A percentile compares a stretch with the other conserved stretches of the same genome.
Evolutionary conservation across 2,329 filamentous ascomycete species (phyloP).

Genomic region (Zasmidium angulare): DNA sequence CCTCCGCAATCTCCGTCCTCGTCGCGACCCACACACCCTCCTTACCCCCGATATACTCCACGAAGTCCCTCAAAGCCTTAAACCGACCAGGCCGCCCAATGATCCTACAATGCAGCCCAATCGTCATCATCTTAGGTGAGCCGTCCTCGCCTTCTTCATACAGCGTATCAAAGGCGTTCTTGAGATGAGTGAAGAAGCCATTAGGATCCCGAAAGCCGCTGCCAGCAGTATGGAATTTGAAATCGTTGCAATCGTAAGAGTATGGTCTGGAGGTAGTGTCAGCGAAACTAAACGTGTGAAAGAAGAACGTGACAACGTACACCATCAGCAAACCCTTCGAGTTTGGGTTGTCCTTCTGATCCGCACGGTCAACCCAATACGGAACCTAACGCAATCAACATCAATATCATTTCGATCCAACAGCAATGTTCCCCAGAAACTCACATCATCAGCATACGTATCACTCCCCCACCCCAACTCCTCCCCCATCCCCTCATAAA

Average conservation of each 20-base stretch:
- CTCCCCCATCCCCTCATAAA: constrained; percentile 55
- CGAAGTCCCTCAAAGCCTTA: constrained; percentile 52
- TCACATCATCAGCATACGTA: constrained; percentile 53
- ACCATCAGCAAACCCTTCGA: constrained; percentile 55
- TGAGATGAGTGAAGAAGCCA: constrained; percentile 49
- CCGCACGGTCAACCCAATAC: constrained; percentile 55
- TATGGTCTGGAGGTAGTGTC: constrained; percentile 9
- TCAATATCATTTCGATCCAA: too few relatives aligned
- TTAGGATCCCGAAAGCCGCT: constrained; percentile 48
- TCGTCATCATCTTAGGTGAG: constrained; percentile 59
- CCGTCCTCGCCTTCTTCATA: constrained; percentile 54
- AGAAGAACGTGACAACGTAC: too few relatives aligned
- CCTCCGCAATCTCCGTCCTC: constrained; percentile 53
- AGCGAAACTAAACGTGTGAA: not conserved
- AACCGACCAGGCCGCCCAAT: constrained; percentile 55
- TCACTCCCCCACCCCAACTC: constrained; percentile 53
- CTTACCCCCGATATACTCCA: constrained; percentile 54
- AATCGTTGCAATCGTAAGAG: constrained; percentile 56
- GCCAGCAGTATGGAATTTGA: constrained; percentile 44
- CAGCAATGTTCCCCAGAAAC: too few relatives aligned
- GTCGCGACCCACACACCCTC: constrained; percentile 57
- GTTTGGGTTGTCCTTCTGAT: constrained; percentile 42
- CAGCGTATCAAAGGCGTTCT: constrained; percentile 55
- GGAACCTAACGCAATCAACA: constrained; percentile 38
- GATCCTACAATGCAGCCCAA: constrained; percentile 55